Base-by-base conservation (phyloP, 2,329 filamentous ascomycete species). In the Trichoderma koningiopsis region DNA sequence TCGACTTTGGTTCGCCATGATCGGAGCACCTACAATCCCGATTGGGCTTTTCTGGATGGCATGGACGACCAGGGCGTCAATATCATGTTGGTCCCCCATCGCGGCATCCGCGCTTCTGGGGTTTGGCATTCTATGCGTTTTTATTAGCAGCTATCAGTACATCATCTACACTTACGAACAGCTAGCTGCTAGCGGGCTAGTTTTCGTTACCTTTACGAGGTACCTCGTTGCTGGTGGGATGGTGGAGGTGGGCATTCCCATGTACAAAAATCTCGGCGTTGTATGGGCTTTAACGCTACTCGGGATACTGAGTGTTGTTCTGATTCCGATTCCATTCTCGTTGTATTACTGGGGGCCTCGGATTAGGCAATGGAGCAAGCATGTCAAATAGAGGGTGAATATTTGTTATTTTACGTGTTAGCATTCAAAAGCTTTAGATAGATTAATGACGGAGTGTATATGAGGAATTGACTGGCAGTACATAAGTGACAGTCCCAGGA, bases 71-170 rank as follows among this genome's bases (percentile, higher is more conserved):
- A 57, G 55, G 19, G 55, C 14, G 29, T 57, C 55, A 16, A 35
- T 57, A 57, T 57, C 55, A 16, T 33, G 16, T 16, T 57, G 55
- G 55, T 57, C 55, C 10, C 29, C 55, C 19, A 35, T 57, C 27
- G 55, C 55, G 29, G 55, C 55, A n/a, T 57, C 55, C 4, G 29
- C n/a, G 8, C 27, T 57, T 1, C 27, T 57, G 2, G 55, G 55
- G 10, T 57, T 57, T 57, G 55, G 55, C 8, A 35, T 57, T 19
- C 29, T 57, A 5, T 57, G 55, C 19, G 55, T 57, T n/a, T 57
- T 57, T 19, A 57, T 57, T 19, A 57, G 55, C 55, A 57, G 55
- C n/a, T 57, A 57, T 13, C 55, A 57, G 29, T 57, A 57, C 29
- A 57, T 57, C 19, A 57, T 57, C 29, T 57, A 33, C 6, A 57